Conservation (phyloP, 176 grass and related monocot genomes). For the Guadua angustifolia region DNA sequence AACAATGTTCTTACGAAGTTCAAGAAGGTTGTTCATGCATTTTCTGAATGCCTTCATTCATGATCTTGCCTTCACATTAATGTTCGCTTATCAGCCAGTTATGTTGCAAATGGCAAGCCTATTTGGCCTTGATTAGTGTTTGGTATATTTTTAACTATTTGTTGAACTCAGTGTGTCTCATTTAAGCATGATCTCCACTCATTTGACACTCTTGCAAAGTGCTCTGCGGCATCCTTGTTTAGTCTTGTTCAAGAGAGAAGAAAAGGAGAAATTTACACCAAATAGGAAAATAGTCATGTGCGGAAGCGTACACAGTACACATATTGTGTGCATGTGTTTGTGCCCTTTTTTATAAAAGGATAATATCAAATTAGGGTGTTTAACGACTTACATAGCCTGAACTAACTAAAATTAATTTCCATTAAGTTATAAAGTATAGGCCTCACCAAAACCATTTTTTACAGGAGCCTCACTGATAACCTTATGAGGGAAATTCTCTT, state of each 20-base stretch:
- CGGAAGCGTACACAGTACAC: not conserved
- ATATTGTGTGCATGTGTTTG: not conserved
- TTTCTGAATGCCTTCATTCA: slow-evolving; percentile 3
- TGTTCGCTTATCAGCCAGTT: not conserved
- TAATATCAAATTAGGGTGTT: slow-evolving; percentile 19
- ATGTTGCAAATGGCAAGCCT: not conserved
- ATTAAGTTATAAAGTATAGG: slow-evolving; percentile 7
- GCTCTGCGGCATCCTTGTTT: not conserved
- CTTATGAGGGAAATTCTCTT: not conserved
- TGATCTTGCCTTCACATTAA: not conserved
- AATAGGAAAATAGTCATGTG: not conserved
- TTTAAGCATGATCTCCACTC: not conserved
- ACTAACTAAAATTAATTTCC: slow-evolving; percentile 7
- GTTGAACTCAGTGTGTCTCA: not conserved
- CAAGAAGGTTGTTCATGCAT: not conserved
- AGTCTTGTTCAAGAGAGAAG: slow-evolving; percentile 18
- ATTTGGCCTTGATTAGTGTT: slow-evolving; percentile 26
- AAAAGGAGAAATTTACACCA: slow-evolving; percentile 27
- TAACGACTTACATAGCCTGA: not conserved
- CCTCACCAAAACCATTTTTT: not conserved
- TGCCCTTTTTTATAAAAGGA: not conserved
- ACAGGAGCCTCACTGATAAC: not conserved
- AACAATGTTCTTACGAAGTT: not conserved
- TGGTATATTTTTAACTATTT: not conserved
- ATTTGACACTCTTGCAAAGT: slow-evolving; percentile 17